Evolutionary conservation across 2,329 filamentous ascomycete genomes (phyloP).

Genomic region (Claviceps sp.): DNA sequence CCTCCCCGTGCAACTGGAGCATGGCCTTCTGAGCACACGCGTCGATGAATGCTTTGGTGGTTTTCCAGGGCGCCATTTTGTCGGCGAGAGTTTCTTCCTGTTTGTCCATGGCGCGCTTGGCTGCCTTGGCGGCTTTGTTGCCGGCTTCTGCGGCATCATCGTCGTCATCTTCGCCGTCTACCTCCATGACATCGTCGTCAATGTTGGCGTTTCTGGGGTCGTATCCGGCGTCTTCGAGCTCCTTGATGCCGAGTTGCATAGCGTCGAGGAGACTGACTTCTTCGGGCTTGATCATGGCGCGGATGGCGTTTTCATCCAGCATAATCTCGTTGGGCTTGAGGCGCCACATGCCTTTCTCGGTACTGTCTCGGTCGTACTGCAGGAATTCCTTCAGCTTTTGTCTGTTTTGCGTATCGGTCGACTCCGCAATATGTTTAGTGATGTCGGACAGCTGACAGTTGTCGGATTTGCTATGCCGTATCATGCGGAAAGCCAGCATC

Average conservation of each 20-base stretch:
- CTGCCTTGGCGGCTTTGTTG: conserved; percentile 23
- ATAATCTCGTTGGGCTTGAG: conserved; percentile 59
- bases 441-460: conserved; percentile 69
- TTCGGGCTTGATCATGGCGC: conserved; percentile 85
- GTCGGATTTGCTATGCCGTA: conserved; percentile 58
- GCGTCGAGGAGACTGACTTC: conserved; percentile 90
- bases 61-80: conserved; percentile 90
- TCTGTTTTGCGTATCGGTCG: conserved; percentile 87
- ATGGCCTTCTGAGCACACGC: conserved; percentile 92
- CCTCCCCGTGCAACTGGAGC: conserved; percentile 86
- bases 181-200: conserved; percentile 52
- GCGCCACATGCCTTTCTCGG: conserved; percentile 67
- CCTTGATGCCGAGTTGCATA: conserved; percentile 90
- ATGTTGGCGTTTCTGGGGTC: conserved; percentile 47
- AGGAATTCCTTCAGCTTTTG: conserved; percentile 97
- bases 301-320: conserved; percentile 68
- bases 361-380: conserved; percentile 65
- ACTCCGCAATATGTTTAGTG: conserved; percentile 82
- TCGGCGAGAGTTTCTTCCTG: conserved; percentile 64
- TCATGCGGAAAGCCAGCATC: conserved; percentile 86
- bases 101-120: conserved; percentile 33
- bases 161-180: conserved; percentile 44
- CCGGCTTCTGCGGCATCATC: conserved; percentile 26
- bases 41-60: conserved; percentile 90
- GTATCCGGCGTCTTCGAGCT: conserved; percentile 83